Evolutionary conservation across 371 early-diverging fungal genomes (phyloP), one percentile per base, ranked within the genome.

Genomic region (Rhizopus stolonifer): DNA sequence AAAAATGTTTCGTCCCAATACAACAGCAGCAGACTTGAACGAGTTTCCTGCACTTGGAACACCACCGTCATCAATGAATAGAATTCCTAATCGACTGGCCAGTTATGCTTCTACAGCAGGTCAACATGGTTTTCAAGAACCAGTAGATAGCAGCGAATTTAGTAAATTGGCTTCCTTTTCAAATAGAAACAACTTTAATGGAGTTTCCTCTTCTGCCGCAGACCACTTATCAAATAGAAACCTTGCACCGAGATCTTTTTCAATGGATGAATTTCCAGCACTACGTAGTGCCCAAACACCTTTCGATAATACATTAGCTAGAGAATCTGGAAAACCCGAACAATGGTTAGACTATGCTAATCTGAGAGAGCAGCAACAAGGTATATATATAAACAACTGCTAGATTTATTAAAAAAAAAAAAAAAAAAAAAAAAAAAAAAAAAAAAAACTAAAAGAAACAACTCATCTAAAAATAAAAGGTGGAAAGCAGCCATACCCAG

Each of bases 261-360:
- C 74, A 8, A 70, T 73, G 60, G 77, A 77, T 44, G 77, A 77
- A 25, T 77, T 77, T 48, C 77, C 77, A 49, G 77, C 77, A 32
- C 51, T 77, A 44, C 56, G 65, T 56, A 71, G 71, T 58, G 60
- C 68, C 29, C 56, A 54, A 29, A 47, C 61, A 4, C 54, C 72
- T 36, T 72, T 69, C 40, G 69, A 69, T 42, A 66, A 65, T 34
- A 62, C 62, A 34, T 50, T 71, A 56, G 43, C 59, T 19, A 52
- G 53, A 40, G 64, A 65, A 36, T 59, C 65, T 36, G 36, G 50
- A 1, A 67, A 68, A 50, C 65, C 69, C 25, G 72, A 72, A 46
- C 67, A 69, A 26, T 70, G 74, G 65, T 17, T 60, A 45, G 69
- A 72, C 32, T 72, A 72, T 62, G 51, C 65, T 29, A 62, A 55